Conservation (phyloP, 2,329 filamentous ascomycete genomes). For the Erysiphe pulchra region DNA sequence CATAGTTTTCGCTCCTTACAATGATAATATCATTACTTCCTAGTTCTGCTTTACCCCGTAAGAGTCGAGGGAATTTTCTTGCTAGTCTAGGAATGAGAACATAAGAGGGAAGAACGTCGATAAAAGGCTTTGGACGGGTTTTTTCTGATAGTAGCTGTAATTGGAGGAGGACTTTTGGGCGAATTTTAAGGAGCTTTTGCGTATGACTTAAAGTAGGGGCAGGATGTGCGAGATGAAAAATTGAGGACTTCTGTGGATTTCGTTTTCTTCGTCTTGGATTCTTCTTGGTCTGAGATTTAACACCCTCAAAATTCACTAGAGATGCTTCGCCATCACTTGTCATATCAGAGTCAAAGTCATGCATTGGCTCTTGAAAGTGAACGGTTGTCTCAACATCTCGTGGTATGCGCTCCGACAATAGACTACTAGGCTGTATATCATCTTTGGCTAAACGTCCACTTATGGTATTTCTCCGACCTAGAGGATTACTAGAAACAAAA, state of each 20-base stretch:
- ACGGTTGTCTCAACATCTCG: slow-evolving; percentile 8
- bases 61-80: slow-evolving; percentile 35
- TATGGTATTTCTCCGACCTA: slow-evolving; percentile 6
- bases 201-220: slow-evolving; percentile 30
- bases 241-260: slow-evolving; percentile 28
- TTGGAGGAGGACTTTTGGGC: slow-evolving; percentile 44
- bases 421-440: slow-evolving; percentile 5
- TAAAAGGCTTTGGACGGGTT: slow-evolving; percentile 35
- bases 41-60: slow-evolving; percentile 34
- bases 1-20: slow-evolving; percentile 44
- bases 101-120: slow-evolving; percentile 50
- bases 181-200: slow-evolving; percentile 32
- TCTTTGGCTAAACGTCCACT: slow-evolving; percentile 6
- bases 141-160: slow-evolving; percentile 38
- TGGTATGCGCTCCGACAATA: slow-evolving; percentile 8
- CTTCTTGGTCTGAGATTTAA: slow-evolving; percentile 5
- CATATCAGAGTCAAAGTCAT: slow-evolving; percentile 5
- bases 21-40: slow-evolving; percentile 45
- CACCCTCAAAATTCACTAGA: slow-evolving; percentile 10
- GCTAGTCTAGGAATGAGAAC: slow-evolving; percentile 32
- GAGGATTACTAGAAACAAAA: slow-evolving; percentile 8
- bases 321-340: slow-evolving; percentile 13
- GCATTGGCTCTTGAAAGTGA: slow-evolving; percentile 8
- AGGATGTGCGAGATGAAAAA: slow-evolving; percentile 42
- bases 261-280: slow-evolving; percentile 17